Evolutionary conservation across 1,139 yeast species (phyloP).

Genomic region (Zygoascus hellenicus): DNA sequence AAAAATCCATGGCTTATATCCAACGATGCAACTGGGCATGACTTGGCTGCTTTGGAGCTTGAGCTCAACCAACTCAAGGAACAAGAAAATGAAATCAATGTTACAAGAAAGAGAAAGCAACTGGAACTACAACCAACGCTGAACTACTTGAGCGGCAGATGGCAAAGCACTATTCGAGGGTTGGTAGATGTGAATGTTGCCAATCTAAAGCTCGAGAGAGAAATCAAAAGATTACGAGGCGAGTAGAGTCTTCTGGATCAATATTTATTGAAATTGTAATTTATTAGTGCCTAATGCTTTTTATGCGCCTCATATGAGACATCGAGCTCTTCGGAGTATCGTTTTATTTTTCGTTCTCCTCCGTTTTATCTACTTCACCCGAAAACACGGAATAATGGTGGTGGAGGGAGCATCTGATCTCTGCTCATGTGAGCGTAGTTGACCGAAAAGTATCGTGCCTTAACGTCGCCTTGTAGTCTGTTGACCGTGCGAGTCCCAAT

Average conservation of each 20-base stretch:
- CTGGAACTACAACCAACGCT: slow-evolving; percentile 23
- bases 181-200: slow-evolving; percentile 30
- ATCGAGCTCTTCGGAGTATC: too few relatives aligned
- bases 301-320: too few relatives aligned
- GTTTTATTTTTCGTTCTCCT: too few relatives aligned
- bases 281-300: too few relatives aligned
- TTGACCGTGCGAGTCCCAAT: too few relatives aligned
- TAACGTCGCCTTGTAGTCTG: too few relatives aligned
- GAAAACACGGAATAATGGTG: too few relatives aligned
- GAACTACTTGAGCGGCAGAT: slow-evolving; percentile 24
- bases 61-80: slow-evolving; percentile 20
- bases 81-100: slow-evolving; percentile 22
- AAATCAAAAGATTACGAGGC: slow-evolving; percentile 14
- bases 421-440: too few relatives aligned
- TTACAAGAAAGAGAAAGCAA: slow-evolving; percentile 23
- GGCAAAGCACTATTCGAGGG: slow-evolving; percentile 25
- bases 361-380: too few relatives aligned
- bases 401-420: too few relatives aligned
- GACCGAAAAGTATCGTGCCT: too few relatives aligned
- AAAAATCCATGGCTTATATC: slow-evolving; percentile 33
- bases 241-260: neutral
- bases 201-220: slow-evolving; percentile 19
- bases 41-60: slow-evolving; percentile 22
- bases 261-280: too few relatives aligned
- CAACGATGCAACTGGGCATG: slow-evolving; percentile 29